Percentiles rank a stretch among this genome's conserved stretches.
Evolutionary conservation across 148 eudicot genomes (phyloP).

Genomic region (Vaccinium darrowii): DNA sequence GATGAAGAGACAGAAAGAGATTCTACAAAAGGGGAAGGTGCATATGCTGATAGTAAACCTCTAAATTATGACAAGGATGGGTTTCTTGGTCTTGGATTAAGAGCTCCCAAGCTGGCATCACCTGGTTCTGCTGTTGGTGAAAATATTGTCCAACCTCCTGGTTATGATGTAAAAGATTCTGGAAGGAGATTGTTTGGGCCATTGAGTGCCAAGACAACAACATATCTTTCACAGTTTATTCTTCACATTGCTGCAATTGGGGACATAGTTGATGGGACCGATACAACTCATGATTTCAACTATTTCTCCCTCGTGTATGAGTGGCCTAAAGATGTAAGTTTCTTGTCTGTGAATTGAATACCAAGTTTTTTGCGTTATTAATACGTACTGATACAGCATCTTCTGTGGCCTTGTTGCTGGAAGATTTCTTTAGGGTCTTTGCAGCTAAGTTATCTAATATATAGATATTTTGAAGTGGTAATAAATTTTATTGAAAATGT

Average conservation of each 20-base stretch:
- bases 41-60: conserved; percentile 43
- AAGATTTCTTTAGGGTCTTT: neutral
- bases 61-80: conserved; percentile 50
- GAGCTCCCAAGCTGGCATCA: conserved; percentile 47
- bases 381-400: conserved; percentile 4
- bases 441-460: too few relatives aligned
- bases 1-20: conserved; percentile 83
- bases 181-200: conserved; percentile 76
- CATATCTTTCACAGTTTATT: conserved; percentile 93
- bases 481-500: too few relatives aligned
- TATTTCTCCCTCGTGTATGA: conserved; percentile 92
- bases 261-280: conserved; percentile 98
- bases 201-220: conserved; percentile 65
- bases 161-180: conserved; percentile 65
- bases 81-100: conserved; percentile 87
- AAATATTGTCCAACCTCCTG: conserved; percentile 40
- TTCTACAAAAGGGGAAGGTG: conserved; percentile 47
- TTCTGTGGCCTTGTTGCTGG: conserved; percentile 7
- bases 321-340: conserved; percentile 98
- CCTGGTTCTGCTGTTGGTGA: conserved; percentile 44
- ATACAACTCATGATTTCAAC: conserved; percentile 99
- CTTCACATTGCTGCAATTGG: conserved; percentile 97
- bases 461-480: too few relatives aligned
- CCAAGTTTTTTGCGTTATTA: neutral
- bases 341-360: conserved; percentile 14